Conservation (phyloP, 768 basidiomycete species). For the Suillus ampliporus region DNA sequence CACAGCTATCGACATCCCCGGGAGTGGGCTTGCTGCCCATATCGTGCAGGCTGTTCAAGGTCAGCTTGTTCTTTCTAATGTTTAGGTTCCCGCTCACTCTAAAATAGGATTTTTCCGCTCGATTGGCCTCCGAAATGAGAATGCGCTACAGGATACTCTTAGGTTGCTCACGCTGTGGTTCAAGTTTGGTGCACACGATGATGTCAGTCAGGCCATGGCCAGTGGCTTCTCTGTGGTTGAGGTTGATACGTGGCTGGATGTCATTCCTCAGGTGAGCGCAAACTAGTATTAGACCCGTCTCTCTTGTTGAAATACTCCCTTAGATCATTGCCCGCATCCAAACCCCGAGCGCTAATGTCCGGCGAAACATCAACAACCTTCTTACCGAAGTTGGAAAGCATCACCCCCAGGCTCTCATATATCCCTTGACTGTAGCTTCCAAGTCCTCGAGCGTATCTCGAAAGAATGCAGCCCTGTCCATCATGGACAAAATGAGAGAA, state of each 20-base stretch:
- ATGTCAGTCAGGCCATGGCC: conserved; percentile 89
- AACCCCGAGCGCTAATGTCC: conserved; percentile 86
- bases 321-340: conserved; percentile 99
- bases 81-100: neutral
- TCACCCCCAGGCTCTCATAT: conserved; percentile 97
- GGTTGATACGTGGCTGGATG: conserved; percentile 98
- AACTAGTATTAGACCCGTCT: neutral
- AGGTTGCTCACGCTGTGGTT: conserved; percentile 97
- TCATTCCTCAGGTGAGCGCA: conserved; percentile 87
- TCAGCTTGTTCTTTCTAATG: conserved; percentile 30
- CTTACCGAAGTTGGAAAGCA: conserved; percentile 93
- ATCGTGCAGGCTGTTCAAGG: conserved; percentile 95
- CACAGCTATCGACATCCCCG: conserved; percentile 60
- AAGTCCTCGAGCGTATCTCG: conserved; percentile 89
- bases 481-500: conserved; percentile 94
- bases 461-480: conserved; percentile 79
- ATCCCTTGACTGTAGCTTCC: conserved; percentile 93
- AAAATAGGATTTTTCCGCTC: conserved; percentile 90
- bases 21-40: conserved; percentile 73
- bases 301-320: neutral
- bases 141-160: conserved; percentile 93
- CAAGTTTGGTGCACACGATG: conserved; percentile 90
- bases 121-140: conserved; percentile 86
- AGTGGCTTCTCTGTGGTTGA: conserved; percentile 88
- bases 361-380: conserved; percentile 86